Evolutionary conservation across 257 asterid genomes (phyloP).

Genomic region (Solanum sitiens): DNA sequence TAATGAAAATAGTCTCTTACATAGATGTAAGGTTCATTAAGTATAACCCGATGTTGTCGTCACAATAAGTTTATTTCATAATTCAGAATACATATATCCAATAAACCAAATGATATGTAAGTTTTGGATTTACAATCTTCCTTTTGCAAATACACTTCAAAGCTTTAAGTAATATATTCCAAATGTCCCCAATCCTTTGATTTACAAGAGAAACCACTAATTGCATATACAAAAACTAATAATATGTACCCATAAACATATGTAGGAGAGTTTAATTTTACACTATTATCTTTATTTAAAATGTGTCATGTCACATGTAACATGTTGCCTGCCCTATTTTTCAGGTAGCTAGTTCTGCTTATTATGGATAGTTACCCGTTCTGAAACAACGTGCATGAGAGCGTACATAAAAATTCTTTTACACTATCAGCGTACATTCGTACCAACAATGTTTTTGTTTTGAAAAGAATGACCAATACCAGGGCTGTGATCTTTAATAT

Average conservation of each 20-base stretch:
- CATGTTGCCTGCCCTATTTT: not conserved
- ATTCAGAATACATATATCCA: not conserved
- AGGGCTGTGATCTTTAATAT: constrained; percentile 40
- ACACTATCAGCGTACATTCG: not conserved
- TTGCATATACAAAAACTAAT: not conserved
- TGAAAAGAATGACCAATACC: constrained; percentile 12
- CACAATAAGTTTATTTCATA: not conserved
- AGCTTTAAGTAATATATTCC: not conserved
- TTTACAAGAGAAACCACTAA: not conserved
- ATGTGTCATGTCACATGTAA: not conserved
- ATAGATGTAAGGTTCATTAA: not conserved
- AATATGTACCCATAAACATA: not conserved
- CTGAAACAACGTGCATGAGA: not conserved
- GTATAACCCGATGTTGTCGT: not conserved
- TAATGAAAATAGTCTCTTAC: not conserved
- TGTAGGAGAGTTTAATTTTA: not conserved
- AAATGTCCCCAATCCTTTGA: not conserved
- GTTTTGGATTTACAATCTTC: not conserved
- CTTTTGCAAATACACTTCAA: not conserved
- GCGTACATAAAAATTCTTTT: not conserved
- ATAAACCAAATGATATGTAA: not conserved
- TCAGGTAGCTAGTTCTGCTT: not conserved
- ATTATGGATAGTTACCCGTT: not conserved
- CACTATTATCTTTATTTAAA: not conserved
- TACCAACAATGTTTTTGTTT: not conserved